Evolutionary conservation across 768 basidiomycete species (phyloP), one percentile per base, ranked within the genome.

Genomic region (Hortiboletus campestris): DNA sequence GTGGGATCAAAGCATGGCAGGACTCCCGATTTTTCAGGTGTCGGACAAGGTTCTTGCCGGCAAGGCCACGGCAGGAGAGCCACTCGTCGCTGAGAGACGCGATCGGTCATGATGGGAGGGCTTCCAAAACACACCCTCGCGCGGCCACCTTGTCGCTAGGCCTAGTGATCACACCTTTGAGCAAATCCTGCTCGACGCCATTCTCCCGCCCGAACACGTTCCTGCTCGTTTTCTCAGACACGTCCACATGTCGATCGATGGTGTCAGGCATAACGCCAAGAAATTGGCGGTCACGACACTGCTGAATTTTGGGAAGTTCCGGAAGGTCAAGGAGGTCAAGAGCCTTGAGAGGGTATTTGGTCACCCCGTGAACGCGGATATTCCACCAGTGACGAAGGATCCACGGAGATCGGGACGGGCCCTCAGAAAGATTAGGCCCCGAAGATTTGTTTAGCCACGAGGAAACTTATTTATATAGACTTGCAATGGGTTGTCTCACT

Each of bases 21-120:
- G 58, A 4, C 53, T 49, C 12, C 67, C 67, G 10, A 57, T 63
- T n/a, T 57, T 63, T n/a, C 60, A 67, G 45, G 56, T 61, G n/a
- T 51, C 65, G 1, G 57, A 49, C 5, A 52, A 50, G 5, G 46
- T 63, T 14, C 38, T 63, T 10, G 29, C 43, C 8, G 57, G 44
- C 22, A 60, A 49, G 25, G 45, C 42, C 11, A 8, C n/a, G 1
- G 55, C n/a, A n/a, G n/a, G n/a, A n/a, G 49, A 41, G 36, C 9
- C 42, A 0, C 49, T 48, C 13, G 12, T 56, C 19, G 7, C 38
- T 9, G 13, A 22, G 12, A 49, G 35, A 36, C 53, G 36, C 16
- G 52, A 59, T 22, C 48, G 44, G 13, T 41, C 52, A 9, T 40
- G 57, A 44, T 42, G 46, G 31, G 40, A 57, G 10, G 54, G 29